These are phyloP conservation scores for Beauveria sp. DNA, from an alignment of 2,329 filamentous ascomycete genomes.

Conservation along the genomic window DNA sequence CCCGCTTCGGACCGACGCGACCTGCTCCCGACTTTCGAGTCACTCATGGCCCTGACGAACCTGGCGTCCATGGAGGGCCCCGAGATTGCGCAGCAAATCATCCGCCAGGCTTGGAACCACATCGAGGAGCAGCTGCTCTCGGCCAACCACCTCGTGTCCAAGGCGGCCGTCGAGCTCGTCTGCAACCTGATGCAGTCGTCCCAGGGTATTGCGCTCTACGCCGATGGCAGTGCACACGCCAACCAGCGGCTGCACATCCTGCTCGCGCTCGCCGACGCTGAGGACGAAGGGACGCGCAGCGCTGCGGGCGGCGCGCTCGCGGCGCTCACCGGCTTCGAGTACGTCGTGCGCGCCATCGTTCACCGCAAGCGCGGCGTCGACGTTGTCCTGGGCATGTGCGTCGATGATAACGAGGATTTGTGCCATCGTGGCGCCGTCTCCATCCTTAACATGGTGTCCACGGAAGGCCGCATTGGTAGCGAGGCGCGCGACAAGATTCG, in stretches of 20 bases:
- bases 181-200: conserved; percentile 78
- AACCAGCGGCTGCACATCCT: conserved; percentile 73
- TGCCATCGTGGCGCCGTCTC: conserved; percentile 68
- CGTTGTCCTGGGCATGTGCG: conserved; percentile 73
- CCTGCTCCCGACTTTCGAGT: conserved; percentile 82
- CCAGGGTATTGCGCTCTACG: conserved; percentile 60
- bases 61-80: conserved; percentile 72
- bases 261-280: conserved; percentile 78
- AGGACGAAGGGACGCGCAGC: conserved; percentile 69
- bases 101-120: conserved; percentile 64
- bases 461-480: conserved; percentile 57
- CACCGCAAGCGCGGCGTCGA: conserved; percentile 63
- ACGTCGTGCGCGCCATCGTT: conserved; percentile 63
- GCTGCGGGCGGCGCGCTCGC: conserved; percentile 87
- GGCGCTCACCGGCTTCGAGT: conserved; percentile 71
- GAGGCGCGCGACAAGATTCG: conserved; percentile 53
- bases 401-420: conserved; percentile 62
- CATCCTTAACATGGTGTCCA: conserved; percentile 62
- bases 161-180: conserved; percentile 79
- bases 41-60: conserved; percentile 87
- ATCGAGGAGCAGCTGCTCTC: conserved; percentile 80
- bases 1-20: conserved; percentile 59
- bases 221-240: conserved; percentile 58
- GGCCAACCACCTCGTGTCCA: conserved; percentile 66
- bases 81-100: conserved; percentile 58